Base-by-base conservation (phyloP, 73 alveolate species). In the Blepharisma stoltei region DNA sequence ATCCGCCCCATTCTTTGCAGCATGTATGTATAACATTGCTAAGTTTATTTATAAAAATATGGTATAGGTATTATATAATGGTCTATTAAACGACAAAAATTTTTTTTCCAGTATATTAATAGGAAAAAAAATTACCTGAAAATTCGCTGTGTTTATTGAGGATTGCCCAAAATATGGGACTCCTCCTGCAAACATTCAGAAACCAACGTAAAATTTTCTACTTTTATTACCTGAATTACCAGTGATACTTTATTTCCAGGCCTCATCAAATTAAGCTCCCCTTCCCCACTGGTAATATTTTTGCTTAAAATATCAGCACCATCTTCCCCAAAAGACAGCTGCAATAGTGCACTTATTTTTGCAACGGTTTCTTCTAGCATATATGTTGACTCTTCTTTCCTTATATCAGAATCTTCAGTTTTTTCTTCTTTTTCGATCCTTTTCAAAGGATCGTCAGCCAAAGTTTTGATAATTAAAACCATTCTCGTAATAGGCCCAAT, bases 371-470 rank as follows among this genome's bases (percentile, higher is more conserved):
- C 75, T 49, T 86, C 90, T 2, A 89, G 88, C 93, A 85, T 76
- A 27, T 70, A 37, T 55, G 32, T 83, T 70, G 6, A 70, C 54
- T 37, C 48, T 54, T 21, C 81, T 11, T 25, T 9, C 49, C n/a
- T 73, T 9, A 46, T 47, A 11, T 27, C 82, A 14, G 23, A 20
- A 14, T 55, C 81, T 4, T 55, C 82, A 73, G 45, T 73, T 55
- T 43, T 67, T 54, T 76, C 21, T 52, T 41, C 27, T 55, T 66
- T 6, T n/a, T 68, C 71, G 7, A 87, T 83, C 47, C 71, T 86
- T 65, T 81, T 85, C 66, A 89, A 55, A 23, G 92, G 92, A 73
- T 90, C 94, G 38, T 90, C 97, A 6, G 93, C 97, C 14, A 90
- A 78, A 6, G 85, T 71, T 71, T 85, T 78, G 65, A 89, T 85